Base-by-base conservation (phyloP, 495 filamentous ascomycete species). In the Daldinia concentrica region DNA sequence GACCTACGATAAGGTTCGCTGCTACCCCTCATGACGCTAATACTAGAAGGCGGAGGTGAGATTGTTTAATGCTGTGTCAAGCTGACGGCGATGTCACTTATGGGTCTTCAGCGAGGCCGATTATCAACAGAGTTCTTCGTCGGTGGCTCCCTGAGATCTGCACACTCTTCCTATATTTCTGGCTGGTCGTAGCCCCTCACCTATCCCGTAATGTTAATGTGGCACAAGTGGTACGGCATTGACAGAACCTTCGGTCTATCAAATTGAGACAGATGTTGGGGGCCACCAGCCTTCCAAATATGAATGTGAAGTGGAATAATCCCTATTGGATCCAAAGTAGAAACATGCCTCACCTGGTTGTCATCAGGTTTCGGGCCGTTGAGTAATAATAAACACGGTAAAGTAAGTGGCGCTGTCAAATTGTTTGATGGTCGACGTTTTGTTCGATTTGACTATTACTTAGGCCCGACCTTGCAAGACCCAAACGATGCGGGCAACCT, bases 21-120 rank as follows among this genome's bases (percentile, higher is more conserved):
- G 9, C 55, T 71, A 71, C 71, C 71, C 71, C 74, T 72, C 71
- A 74, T 69, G 61, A 71, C 69, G 57, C 69, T 70, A 70, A 62
- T 32, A 74, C 66, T 74, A 41, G 68, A 72, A 76, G 70, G 67
- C 58, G 64, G 68, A 68, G 71, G 61, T 74, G 65, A 59, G 61
- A 67, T 36, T 67, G 62, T 54, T 62, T 36, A 64, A 65, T 64
- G 71, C 69, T 67, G 61, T 68, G 68, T 69, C 74, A 68, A 55
- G 58, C 74, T 75, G 63, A 72, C 65, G 61, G 60, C 41, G 55
- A 68, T 43, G 63, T 30, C 50, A 58, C 50, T 45, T 22, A 60
- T 29, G 30, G 39, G 50, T 59, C 39, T 50, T 52, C 30, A 66
- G 50, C 62, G 71, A 73, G 62, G 66, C 66, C 71, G 30, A 57